Conservation (phyloP, 805 yeast species). For the Monosporozyma servazzii region DNA sequence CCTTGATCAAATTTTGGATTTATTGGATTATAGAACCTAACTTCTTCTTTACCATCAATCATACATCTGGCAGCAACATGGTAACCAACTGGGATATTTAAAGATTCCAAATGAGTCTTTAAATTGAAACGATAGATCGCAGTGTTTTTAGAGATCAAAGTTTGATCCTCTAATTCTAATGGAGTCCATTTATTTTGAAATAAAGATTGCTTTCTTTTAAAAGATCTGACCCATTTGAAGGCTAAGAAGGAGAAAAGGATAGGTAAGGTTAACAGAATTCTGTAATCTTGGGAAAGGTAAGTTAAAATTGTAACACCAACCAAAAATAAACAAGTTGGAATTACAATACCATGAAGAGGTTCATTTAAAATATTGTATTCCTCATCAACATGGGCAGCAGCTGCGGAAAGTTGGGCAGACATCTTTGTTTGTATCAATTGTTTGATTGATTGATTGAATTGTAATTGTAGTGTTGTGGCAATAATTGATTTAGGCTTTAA, state of each 20-base stretch:
- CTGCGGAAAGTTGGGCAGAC: neutral
- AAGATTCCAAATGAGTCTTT: constrained; percentile 47
- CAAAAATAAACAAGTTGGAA: constrained; percentile 53
- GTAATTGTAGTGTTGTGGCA: neutral
- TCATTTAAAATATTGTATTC: constrained; percentile 39
- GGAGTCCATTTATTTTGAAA: constrained; percentile 48
- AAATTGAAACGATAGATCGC: constrained; percentile 68
- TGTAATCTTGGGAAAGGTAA: constrained; percentile 29
- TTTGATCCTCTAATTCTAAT: constrained; percentile 64
- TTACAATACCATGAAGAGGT: constrained; percentile 68
- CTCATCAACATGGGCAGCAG: neutral
- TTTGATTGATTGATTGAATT: neutral
- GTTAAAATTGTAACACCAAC: constrained; percentile 52
- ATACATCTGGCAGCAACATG: constrained; percentile 51
- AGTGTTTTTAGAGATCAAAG: constrained; percentile 58
- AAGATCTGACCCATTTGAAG: constrained; percentile 32
- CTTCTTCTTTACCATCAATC: constrained; percentile 30
- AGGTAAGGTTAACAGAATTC: constrained; percentile 26
- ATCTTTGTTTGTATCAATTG: neutral
- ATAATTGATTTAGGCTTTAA: neutral
- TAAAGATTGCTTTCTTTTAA: constrained; percentile 36
- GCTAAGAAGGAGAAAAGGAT: constrained; percentile 34
- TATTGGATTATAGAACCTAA: constrained; percentile 70
- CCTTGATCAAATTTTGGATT: constrained; percentile 63
- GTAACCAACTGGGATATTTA: constrained; percentile 66